These are phyloP conservation scores for Harrya chromipes DNA, from an alignment of 768 basidiomycete species.

Conservation along the genomic window DNA sequence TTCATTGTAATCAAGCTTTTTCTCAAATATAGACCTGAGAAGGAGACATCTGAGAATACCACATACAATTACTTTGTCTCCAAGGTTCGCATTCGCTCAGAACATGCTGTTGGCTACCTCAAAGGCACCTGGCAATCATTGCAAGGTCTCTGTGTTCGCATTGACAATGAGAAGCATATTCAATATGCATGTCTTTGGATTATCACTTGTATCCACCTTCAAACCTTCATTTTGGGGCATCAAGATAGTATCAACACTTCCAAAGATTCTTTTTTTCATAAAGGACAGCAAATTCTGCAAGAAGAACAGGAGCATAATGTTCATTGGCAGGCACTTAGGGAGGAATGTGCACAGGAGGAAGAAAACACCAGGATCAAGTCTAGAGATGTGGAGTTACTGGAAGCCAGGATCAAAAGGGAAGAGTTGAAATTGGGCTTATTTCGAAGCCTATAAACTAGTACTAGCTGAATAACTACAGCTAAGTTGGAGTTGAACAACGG, in stretches of 20 bases:
- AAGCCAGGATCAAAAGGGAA: conserved; percentile 4
- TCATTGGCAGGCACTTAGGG: not conserved
- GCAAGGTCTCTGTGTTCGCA: conserved; percentile 5
- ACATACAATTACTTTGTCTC: conserved; percentile 35
- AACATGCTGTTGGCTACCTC: conserved; percentile 40
- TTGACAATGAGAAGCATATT: conserved; percentile 5
- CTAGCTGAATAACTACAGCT: no score
- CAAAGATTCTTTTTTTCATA: not conserved
- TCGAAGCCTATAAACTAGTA: not conserved
- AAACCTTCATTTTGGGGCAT: conserved; percentile 26
- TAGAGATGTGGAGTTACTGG: conserved; percentile 2
- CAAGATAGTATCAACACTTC: conserved; percentile 1
- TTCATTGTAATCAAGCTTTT: not conserved
- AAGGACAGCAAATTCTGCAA: not conserved
- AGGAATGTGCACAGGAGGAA: not conserved
- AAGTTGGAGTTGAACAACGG: no score
- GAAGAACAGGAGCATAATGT: not conserved
- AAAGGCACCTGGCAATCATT: conserved; percentile 32
- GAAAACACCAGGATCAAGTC: not conserved
- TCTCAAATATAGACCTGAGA: conserved; percentile 5
- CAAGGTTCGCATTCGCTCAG: conserved; percentile 28
- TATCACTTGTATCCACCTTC: conserved; percentile 13
- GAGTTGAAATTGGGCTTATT: conserved; percentile 5
- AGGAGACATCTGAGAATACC: not conserved
- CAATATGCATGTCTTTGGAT: conserved; percentile 14